Base-by-base conservation (phyloP, 1,284 basidiomycete species). In the Pyrrhoderma noxium region DNA sequence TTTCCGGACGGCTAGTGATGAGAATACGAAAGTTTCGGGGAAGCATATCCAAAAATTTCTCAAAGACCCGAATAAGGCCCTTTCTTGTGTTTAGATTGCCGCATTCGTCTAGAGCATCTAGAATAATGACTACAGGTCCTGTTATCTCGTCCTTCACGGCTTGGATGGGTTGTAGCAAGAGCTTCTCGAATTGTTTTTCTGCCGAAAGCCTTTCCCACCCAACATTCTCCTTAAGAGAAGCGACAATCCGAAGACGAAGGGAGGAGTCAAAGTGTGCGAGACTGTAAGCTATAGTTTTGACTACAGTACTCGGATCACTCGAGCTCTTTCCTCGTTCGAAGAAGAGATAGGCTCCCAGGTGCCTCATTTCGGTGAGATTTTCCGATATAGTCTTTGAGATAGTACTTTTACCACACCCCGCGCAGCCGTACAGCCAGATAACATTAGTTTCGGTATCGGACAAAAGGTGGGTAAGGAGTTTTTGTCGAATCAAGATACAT, bases 391-490 rank as follows among this genome's bases (percentile, higher is more conserved):
- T 31, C 23, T 59, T 54, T 47, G 63, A 64, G 19, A 45, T 60
- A 51, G 54, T 57, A 45, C 51, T 54, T 44, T 57, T 52, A 14
- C 65, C 64, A 8, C 55, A 49, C 48, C 65, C 65, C 13, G 65
- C 64, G 44, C 62, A 62, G 45, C 64, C 64, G 57, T 62, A 64
- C 56, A 62, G 39, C 48, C 48, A 50, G 13, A 50, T 18, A 8
- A 44, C 21, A 23, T 48, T 48, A 13, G 19, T 2, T 18, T 18
- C 23, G 19, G 1, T 18, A 23, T 23, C 47, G 8, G 47, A 40
- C 7, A 31, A 18, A 13, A 46, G 4, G 18, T 25, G 35, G 3
- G 2, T 2, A 2, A 34, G 11, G 3, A 46, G 7, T 35, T 31
- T 2, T 14, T 34, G 14, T 5, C 27, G 23, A 18, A 46, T 31